A percentile compares a stretch with the other conserved stretches of the same genome.
phyloP scores from a whole-genome alignment of 257 asterid species.

The Penstemon barbatus region DNA sequence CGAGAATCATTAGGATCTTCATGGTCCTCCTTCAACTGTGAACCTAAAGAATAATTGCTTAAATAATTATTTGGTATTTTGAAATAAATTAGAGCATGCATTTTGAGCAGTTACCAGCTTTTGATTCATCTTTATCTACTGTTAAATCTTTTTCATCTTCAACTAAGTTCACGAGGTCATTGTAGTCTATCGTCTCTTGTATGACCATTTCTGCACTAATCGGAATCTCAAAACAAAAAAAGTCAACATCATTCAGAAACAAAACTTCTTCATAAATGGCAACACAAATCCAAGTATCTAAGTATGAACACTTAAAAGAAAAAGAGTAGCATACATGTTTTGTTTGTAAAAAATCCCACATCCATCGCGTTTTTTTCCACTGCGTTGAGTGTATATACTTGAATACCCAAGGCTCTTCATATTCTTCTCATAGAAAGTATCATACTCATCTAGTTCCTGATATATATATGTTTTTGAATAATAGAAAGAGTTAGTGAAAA shows the following conservation, averaged over 20 bases:
- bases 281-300: conserved; percentile 9
- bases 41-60: conserved; percentile 39
- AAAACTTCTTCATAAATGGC: conserved; percentile 1
- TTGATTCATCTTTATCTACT: conserved; percentile 38
- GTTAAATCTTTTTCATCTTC: conserved; percentile 41
- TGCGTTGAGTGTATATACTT: conserved; percentile 75
- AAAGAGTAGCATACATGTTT: conserved; percentile 46
- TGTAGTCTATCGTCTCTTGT: conserved; percentile 80
- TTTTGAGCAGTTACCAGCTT: conserved; percentile 42
- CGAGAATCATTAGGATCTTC: conserved; percentile 84
- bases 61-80: not conserved
- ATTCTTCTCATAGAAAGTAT: conserved; percentile 72
- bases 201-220: conserved; percentile 83
- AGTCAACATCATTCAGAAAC: not conserved
- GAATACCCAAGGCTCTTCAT: conserved; percentile 79
- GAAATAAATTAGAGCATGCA: not conserved
- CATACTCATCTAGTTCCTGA: conserved; percentile 93
- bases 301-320: not conserved
- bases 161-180: conserved; percentile 69
- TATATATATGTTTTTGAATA: conserved; percentile 11
- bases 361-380: conserved; percentile 91
- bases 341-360: conserved; percentile 83
- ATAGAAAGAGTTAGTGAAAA: not conserved
- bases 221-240: conserved; percentile 25
- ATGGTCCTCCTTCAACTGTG: conserved; percentile 39